phyloP scores from a whole-genome alignment of 495 filamentous ascomycete genomes.

The Penicillium simplicissimum region DNA sequence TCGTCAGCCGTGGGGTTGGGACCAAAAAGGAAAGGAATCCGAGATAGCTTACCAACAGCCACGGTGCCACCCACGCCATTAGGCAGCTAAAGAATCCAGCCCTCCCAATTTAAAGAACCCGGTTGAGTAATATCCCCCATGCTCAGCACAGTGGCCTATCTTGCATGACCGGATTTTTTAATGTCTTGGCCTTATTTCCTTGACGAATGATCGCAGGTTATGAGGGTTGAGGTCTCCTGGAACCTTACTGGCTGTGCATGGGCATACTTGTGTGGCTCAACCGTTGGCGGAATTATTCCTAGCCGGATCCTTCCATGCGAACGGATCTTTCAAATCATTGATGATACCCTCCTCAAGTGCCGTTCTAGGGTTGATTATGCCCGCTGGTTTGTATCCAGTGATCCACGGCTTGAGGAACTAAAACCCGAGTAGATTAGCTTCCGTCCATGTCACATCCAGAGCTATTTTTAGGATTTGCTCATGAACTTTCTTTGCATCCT shows the following conservation, averaged over 20 bases:
- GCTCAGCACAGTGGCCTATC: too few relatives aligned
- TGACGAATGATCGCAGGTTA: too few relatives aligned
- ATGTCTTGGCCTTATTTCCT: too few relatives aligned
- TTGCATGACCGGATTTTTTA: too few relatives aligned
- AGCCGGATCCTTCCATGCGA: not conserved
- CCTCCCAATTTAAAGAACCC: too few relatives aligned
- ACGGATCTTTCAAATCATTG: not conserved
- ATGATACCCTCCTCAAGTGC: constrained; percentile 1
- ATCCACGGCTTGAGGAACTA: not conserved
- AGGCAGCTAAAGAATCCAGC: constrained; percentile 2
- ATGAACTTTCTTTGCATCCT: constrained; percentile 2
- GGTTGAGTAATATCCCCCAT: too few relatives aligned
- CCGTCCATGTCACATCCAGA: not conserved
- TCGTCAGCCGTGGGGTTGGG: not conserved
- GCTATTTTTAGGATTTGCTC: not conserved
- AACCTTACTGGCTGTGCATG: too few relatives aligned
- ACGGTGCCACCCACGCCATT: constrained; percentile 5
- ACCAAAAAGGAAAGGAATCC: not conserved
- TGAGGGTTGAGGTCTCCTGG: too few relatives aligned
- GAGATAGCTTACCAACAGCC: constrained; percentile 1
- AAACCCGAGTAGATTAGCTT: not conserved
- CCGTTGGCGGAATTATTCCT: constrained; percentile 1
- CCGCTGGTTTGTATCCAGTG: not conserved
- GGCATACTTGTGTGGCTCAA: not conserved
- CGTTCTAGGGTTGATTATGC: not conserved